Percentiles rank a stretch among this genome's conserved stretches.
These are phyloP conservation scores for Xylariaceae sp. DNA, from an alignment of 2,329 filamentous ascomycete species.

Conservation along the genomic window DNA sequence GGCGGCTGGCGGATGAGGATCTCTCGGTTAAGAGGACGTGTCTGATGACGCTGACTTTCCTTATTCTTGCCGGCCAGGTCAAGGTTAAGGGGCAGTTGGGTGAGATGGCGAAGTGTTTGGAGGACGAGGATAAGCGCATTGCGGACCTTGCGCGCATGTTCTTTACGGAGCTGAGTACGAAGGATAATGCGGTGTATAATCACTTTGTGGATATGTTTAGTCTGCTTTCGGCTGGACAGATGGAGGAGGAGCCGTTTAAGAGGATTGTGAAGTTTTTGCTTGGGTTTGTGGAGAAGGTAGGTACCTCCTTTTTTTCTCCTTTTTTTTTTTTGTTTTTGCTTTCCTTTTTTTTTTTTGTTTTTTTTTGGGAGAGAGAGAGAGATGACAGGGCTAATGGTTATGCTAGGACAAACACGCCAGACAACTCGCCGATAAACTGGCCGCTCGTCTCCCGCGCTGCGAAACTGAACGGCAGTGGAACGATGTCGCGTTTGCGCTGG, in stretches of 20 bases:
- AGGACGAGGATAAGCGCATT: constrained; percentile 92
- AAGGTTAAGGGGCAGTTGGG: constrained; percentile 98
- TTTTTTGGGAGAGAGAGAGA: constrained; percentile 50
- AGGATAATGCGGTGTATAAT: constrained; percentile 98
- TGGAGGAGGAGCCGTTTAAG: constrained; percentile 81
- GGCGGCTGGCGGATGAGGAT: constrained; percentile 82
- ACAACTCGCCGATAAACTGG: constrained; percentile 87
- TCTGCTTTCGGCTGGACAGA: constrained; percentile 74
- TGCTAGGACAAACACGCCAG: constrained; percentile 90
- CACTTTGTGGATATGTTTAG: constrained; percentile 99
- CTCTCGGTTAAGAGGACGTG: constrained; percentile 93
- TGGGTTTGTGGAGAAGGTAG: constrained; percentile 93
- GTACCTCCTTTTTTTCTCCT: too few species aligned
- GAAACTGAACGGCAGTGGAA: constrained; percentile 96
- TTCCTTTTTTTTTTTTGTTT: constrained; percentile 20
- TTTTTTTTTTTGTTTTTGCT: constrained; percentile 20
- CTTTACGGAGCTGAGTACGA: constrained; percentile 94
- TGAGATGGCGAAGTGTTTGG: constrained; percentile 98
- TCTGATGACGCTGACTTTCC: constrained; percentile 95
- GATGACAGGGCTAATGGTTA: constrained; percentile 42
- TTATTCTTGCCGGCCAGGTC: constrained; percentile 94
- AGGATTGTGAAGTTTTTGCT: constrained; percentile 88
- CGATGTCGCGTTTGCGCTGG: constrained; percentile 89
- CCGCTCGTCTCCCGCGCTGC: constrained; percentile 76
- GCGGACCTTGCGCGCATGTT: constrained; percentile 95